Evolutionary conservation across 1,284 basidiomycete genomes (phyloP).

Genomic region (Trichosporon faecale): DNA sequence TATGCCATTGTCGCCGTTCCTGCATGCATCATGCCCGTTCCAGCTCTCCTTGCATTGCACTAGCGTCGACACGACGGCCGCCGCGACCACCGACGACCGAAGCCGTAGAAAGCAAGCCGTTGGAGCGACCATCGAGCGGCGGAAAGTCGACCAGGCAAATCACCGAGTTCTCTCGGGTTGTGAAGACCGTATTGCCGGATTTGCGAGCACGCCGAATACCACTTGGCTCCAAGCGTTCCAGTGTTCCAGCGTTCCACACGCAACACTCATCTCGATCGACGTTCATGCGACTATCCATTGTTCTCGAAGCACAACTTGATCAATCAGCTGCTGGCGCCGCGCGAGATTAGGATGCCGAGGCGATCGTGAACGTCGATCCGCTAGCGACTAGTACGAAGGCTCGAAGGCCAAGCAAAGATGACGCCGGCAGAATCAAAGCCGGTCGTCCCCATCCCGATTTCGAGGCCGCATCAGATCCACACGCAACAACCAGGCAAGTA

Average conservation of each 20-base stretch:
- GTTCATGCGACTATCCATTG: background rate
- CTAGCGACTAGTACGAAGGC: background rate
- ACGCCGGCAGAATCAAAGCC: slow-evolving; percentile 6
- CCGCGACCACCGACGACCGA: background rate
- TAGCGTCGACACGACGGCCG: background rate
- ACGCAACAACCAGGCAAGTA: background rate
- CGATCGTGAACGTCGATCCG: slow-evolving; percentile 1
- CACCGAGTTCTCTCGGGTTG: slow-evolving; percentile 7
- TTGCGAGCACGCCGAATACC: background rate
- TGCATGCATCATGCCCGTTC: background rate
- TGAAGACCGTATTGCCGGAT: slow-evolving; percentile 4
- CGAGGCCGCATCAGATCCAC: background rate
- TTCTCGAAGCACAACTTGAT: background rate
- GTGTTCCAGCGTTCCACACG: background rate
- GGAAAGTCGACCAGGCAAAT: background rate
- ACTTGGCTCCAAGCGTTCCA: background rate
- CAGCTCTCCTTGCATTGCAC: background rate
- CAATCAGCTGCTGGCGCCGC: background rate
- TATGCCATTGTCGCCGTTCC: background rate
- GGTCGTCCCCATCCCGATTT: slow-evolving; percentile 1
- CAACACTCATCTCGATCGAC: background rate
- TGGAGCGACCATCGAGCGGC: background rate
- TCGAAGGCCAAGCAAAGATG: background rate
- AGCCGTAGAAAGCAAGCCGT: background rate
- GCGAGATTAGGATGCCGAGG: background rate